A percentile compares a stretch with the other conserved stretches of the same genome.
Evolutionary conservation across 768 basidiomycete species (phyloP).

Genomic region (Kwoniella europaea): DNA sequence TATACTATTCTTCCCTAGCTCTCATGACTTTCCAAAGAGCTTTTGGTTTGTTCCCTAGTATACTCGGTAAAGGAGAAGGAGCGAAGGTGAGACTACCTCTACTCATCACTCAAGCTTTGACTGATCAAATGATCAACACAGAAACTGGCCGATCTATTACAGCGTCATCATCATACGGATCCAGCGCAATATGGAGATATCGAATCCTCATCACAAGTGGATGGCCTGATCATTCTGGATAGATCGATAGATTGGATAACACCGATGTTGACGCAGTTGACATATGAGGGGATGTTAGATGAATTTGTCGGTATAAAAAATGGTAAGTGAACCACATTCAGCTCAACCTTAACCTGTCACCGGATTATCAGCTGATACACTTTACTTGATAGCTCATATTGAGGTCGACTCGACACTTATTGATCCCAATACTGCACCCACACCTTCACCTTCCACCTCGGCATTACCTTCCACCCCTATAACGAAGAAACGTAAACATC

Average conservation of each 20-base stretch:
- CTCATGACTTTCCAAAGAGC: constrained; percentile 79
- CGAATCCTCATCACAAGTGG: constrained; percentile 63
- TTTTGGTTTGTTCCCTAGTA: constrained; percentile 87
- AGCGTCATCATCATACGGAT: constrained; percentile 60
- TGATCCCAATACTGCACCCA: constrained; percentile 36
- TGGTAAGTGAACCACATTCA: constrained; percentile 63
- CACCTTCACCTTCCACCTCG: constrained; percentile 26
- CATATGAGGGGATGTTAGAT: constrained; percentile 94
- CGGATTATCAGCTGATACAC: constrained; percentile 2
- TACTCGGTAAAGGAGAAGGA: constrained; percentile 89
- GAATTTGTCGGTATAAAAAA: constrained; percentile 89
- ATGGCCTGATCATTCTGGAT: constrained; percentile 86
- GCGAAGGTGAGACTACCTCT: constrained; percentile 54
- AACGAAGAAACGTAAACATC: constrained; percentile 85
- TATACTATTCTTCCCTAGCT: constrained; percentile 88
- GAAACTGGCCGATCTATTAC: constrained; percentile 77
- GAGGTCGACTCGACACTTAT: constrained; percentile 59
- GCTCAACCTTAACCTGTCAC: not conserved
- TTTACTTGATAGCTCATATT: constrained; percentile 56
- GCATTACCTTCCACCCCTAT: constrained; percentile 38
- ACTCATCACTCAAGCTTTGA: not conserved
- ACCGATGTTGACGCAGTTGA: constrained; percentile 90
- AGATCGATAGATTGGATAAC: constrained; percentile 93
- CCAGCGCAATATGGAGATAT: constrained; percentile 43
- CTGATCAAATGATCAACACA: constrained; percentile 49